Conservation (phyloP, 345 rosid genomes). For the Linum usitatissimum region DNA sequence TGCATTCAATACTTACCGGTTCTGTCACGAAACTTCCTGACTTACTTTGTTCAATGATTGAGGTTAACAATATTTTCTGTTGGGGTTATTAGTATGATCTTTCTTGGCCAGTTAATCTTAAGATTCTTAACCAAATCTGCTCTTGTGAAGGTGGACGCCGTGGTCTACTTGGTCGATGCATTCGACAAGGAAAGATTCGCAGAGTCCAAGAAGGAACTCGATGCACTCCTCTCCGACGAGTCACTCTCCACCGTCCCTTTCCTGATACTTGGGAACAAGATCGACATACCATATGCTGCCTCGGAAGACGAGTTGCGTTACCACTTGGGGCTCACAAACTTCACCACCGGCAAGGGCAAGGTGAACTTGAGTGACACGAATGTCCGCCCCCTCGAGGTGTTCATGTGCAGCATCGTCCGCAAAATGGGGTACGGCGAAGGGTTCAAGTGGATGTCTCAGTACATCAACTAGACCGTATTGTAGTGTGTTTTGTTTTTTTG, state of each 20-base stretch:
- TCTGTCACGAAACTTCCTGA: too few relatives aligned
- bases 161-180: conserved; percentile 68
- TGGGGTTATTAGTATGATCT: too few relatives aligned
- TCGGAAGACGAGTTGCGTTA: conserved; percentile 61
- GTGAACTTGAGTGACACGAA: conserved; percentile 34
- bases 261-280: conserved; percentile 70
- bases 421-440: conserved; percentile 85
- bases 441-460: conserved; percentile 63
- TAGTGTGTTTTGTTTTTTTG: not conserved
- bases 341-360: conserved; percentile 67
- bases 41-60: too few relatives aligned
- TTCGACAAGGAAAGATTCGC: conserved; percentile 59
- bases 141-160: conserved; percentile 58
- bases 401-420: conserved; percentile 77
- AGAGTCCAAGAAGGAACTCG: conserved; percentile 60
- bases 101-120: not conserved
- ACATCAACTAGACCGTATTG: conserved; percentile 35
- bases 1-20: too few relatives aligned
- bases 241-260: conserved; percentile 48
- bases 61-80: too few relatives aligned
- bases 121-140: not conserved
- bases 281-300: conserved; percentile 65
- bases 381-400: conserved; percentile 64
- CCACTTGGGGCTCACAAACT: conserved; percentile 54
- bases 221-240: conserved; percentile 63